Base-by-base conservation (phyloP, 306 rosid species). In the Adenanthera pavonina region DNA sequence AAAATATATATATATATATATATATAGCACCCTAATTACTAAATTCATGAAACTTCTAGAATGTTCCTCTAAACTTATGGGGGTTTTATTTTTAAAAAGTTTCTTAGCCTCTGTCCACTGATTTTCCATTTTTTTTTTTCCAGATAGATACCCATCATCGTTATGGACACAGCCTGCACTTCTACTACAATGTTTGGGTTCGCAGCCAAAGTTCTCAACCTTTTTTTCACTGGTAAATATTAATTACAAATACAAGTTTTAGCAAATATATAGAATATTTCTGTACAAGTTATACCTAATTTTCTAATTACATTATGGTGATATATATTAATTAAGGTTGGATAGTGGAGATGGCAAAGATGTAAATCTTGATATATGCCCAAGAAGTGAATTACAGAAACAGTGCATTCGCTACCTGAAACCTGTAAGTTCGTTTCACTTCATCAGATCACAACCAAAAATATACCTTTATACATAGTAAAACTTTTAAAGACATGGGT, bases 71-170 rank as follows among this genome's bases (percentile, higher is more conserved):
- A 25, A 25, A 25, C 30, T 25, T 25, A 25, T 25, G 30, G 30
- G 30, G 30, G 30, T 25, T 25, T 25, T 25, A 25, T 25, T 25
- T 25, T 25, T 25, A 25, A 25, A 25, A 25, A 25, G 30, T 25
- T 25, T 25, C 49, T 46, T 46, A 46, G 49, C 49, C 49, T 43
- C 49, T 46, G 2, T 40, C 30, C 30, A 25, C 30, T 25, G 1
- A 41, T 41, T 41, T 8, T 7, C 33, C 7, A 49, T 12, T 0
- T 64, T 43, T 17, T 67, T 3, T 40, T 5, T 2, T 2, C 51
- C 88, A 92, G 98, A 89, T 92, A 76, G 98, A 94, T 86, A 97
- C 93, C 7, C 91, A 95, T 34, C 98, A 94, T 84, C 96, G 97
- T 3, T 94, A 94, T 75, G 98, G 98, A 0, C 98, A 94, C 85